Base-by-base conservation (phyloP, 768 basidiomycete species). In the Rhodotorula taiwanensis region DNA sequence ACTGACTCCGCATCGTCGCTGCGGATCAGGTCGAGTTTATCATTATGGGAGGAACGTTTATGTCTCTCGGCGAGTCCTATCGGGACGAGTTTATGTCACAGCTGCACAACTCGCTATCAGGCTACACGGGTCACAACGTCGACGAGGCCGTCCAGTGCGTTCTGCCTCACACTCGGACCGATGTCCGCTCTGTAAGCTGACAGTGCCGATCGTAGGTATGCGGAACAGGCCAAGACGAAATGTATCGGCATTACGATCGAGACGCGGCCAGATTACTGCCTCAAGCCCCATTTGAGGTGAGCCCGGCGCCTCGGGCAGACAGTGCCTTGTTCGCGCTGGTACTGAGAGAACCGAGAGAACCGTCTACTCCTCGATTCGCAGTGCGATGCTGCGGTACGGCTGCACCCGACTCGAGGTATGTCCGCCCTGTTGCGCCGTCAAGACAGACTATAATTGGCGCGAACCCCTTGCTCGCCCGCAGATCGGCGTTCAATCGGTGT, bases 201-300 rank as follows among this genome's bases (percentile, higher is more conserved):
- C 6, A 5, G 28, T 51, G 33, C 54, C 20, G 25, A 51, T 36
- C 56, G n/a, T 70, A 89, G 88, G 58, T 95, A 88, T 73, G 97
- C 94, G 11, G 94, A 97, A 73, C 89, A 89, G 76, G 89, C 91
- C 76, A 95, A 94, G 79, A 92, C 91, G 41, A 99, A 98, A 76
- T 94, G 91, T 9, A 97, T 99, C 45, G 95, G 95, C 1, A 98
- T 99, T 72, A 99, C 95, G 3, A 98, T 99, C 62, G 95, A 99
- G 78, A 99, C 95, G 16, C 81, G 95, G 41, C 95, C 95, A 28
- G 95, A 99, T 75, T 99, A 99, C 76, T 99, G 95, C 73, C 81
- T 99, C 43, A 86, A 89, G 51, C 95, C 95, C 4, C 95, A 99
- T 80, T 80, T 99, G 48, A 89, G 88, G 89, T 85, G 71, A 64